Percentiles rank a stretch among this genome's conserved stretches.
Evolutionary conservation across 345 rosid genomes (phyloP).

Genomic region (Syzygium aqueum): DNA sequence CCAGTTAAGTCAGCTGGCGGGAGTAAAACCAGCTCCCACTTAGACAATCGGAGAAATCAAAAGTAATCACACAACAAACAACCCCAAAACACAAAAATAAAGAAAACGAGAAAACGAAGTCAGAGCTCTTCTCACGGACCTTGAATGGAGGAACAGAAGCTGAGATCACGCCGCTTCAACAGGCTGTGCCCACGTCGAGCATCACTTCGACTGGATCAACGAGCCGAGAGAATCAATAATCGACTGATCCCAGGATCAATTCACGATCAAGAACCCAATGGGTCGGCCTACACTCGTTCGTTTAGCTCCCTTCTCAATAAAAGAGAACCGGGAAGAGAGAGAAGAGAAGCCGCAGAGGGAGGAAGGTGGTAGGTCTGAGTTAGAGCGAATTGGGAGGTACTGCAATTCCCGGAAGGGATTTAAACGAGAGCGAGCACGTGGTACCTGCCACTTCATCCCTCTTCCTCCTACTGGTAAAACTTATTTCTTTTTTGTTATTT

Average conservation of each 20-base stretch:
- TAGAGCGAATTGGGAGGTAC: not conserved
- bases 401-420: not conserved
- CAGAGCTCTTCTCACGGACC: not conserved
- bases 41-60: not conserved
- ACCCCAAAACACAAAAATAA: not conserved
- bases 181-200: not conserved
- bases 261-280: not conserved
- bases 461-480: not conserved
- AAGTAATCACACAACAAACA: not conserved
- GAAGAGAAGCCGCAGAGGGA: not conserved
- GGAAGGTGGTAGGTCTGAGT: not conserved
- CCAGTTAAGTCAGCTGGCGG: not conserved
- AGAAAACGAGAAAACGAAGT: not conserved
- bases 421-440: not conserved
- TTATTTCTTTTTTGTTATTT: accelerated
- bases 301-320: not conserved
- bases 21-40: not conserved
- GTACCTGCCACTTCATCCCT: not conserved
- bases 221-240: not conserved
- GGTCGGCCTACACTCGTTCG: not conserved
- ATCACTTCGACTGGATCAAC: not conserved
- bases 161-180: not conserved
- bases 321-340: not conserved
- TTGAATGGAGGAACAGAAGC: not conserved
- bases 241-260: not conserved